Conservation (phyloP, 1,284 basidiomycete genomes). For the Microbotryum scabiosae region DNA sequence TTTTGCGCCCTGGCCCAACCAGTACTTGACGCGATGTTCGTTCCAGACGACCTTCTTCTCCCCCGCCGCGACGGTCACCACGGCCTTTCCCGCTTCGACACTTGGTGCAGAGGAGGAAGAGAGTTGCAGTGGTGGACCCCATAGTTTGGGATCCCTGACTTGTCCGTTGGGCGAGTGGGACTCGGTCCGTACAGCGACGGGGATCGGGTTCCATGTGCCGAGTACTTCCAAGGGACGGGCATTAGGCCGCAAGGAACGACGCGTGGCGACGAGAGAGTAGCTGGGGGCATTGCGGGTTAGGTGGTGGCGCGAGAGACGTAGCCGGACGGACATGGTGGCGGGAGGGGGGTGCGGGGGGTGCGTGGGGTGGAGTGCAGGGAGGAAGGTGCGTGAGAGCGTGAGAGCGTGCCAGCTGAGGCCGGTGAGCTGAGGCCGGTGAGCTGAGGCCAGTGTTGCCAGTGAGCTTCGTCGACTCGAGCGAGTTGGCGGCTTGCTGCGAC, state of each 20-base stretch:
- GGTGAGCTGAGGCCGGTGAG: too few relatives aligned
- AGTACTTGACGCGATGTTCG: conserved; percentile 36
- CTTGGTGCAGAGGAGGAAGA: too few relatives aligned
- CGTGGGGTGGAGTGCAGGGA: too few relatives aligned
- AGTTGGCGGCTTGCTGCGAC: too few relatives aligned
- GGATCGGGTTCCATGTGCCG: conserved; percentile 17
- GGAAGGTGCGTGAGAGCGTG: too few relatives aligned
- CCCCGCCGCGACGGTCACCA: conserved; percentile 3
- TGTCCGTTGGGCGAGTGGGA: conserved; percentile 22
- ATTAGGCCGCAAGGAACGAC: conserved; percentile 9
- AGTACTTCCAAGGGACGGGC: conserved; percentile 23
- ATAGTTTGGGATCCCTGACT: not conserved
- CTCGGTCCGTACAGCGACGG: conserved; percentile 2
- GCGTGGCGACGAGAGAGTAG: conserved; percentile 26
- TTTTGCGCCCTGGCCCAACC: conserved; percentile 39
- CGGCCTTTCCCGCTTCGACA: not conserved
- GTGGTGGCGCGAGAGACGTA: conserved; percentile 25
- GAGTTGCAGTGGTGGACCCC: conserved; percentile 13
- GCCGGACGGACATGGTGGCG: conserved; percentile 1
- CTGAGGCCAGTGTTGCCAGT: too few relatives aligned
- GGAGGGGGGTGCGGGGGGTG: too few relatives aligned
- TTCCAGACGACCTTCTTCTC: conserved; percentile 39
- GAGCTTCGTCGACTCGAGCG: too few relatives aligned
- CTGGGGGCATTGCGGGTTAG: conserved; percentile 25
- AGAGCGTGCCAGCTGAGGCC: too few relatives aligned